Base-by-base conservation (phyloP, 805 yeast species). In the Candida maesae region DNA sequence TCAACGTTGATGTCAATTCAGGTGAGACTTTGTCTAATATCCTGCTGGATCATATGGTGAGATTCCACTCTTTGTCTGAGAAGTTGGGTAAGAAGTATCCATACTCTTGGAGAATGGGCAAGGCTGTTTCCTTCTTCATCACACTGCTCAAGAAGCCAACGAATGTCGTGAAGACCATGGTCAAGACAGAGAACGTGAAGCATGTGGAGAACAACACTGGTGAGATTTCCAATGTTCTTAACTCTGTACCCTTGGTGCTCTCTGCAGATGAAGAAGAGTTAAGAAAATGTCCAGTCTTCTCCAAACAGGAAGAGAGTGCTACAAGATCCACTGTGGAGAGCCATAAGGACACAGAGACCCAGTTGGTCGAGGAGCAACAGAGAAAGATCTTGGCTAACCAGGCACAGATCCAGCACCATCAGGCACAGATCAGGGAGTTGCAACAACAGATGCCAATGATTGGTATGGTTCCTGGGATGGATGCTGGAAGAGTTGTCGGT, bases 61-160 rank as follows among this genome's bases (percentile, higher is more conserved):
- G 58, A 14, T 76, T 74, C 48, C 61, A 65, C 51, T 45, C 56
- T 44, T 35, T 72, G 61, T 50, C 68, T 43, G 59, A 68, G 63
- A 66, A 67, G 29, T 60, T 83, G 26, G 76, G 85, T 16, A 67
- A 64, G 19, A 69, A 78, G 47, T 82, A 80, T 54, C 78, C 77
- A 43, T 80, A 79, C 54, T 84, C 88, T 2, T 79, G 81, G 79
- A 73, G 84, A 60, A 70, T 82, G 55, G 68, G 76, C 27, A 81
- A 79, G 51, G 81, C 84, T 8, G 68, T 69, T 2, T 65, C 66
- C 2, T 69, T 69, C 44, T 69, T 68, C 36, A 60, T 68, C 21
- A 64, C 70, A 1, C 45, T 69, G 23, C 43, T 69, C 35, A 62
- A 55, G 44, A 66, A 58, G 31, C 68, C 63, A 1, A 53, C 55